Evolutionary conservation across 345 rosid species (phyloP).

Genomic region (Ceriops zippeliana): DNA sequence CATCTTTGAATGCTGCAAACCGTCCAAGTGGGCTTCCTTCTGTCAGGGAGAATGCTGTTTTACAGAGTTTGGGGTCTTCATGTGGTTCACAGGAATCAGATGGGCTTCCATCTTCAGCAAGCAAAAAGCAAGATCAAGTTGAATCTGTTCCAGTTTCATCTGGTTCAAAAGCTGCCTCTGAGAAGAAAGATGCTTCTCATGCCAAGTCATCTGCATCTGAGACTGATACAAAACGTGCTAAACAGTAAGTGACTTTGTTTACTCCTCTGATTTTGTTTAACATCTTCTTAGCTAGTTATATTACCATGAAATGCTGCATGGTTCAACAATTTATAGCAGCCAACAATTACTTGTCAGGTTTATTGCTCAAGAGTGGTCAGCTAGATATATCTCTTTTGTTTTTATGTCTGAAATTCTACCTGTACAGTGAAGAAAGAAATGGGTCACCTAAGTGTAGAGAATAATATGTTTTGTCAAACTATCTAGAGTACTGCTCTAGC

Average conservation of each 20-base stretch:
- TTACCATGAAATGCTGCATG: too few relatives aligned
- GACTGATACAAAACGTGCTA: slow-evolving; percentile 70
- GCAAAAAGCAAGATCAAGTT: slow-evolving; percentile 54
- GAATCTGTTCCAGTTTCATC: slow-evolving; percentile 39
- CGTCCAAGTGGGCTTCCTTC: slow-evolving; percentile 33
- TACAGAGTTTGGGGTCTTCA: slow-evolving; percentile 41
- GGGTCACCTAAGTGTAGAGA: too few relatives aligned
- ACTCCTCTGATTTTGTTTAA: not conserved
- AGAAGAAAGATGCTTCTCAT: slow-evolving; percentile 34
- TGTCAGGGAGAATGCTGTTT: slow-evolving; percentile 7
- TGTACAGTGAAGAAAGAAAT: too few relatives aligned
- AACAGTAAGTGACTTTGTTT: slow-evolving; percentile 30
- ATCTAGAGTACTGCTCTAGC: too few relatives aligned
- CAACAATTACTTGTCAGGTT: too few relatives aligned
- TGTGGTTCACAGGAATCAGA: slow-evolving; percentile 23
- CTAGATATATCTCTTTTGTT: too few relatives aligned
- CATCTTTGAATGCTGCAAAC: slow-evolving; percentile 36
- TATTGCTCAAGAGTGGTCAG: too few relatives aligned
- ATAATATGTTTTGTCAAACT: too few relatives aligned
- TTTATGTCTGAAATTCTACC: too few relatives aligned
- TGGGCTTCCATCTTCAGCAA: slow-evolving; percentile 32
- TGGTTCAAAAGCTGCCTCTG: slow-evolving; percentile 56
- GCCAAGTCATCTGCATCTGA: slow-evolving; percentile 47
- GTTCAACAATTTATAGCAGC: too few relatives aligned
- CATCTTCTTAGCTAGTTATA: too few relatives aligned